These are phyloP conservation scores for Lasiosphaeriaceae sp. DNA, from an alignment of 495 filamentous ascomycete genomes.

Conservation along the genomic window DNA sequence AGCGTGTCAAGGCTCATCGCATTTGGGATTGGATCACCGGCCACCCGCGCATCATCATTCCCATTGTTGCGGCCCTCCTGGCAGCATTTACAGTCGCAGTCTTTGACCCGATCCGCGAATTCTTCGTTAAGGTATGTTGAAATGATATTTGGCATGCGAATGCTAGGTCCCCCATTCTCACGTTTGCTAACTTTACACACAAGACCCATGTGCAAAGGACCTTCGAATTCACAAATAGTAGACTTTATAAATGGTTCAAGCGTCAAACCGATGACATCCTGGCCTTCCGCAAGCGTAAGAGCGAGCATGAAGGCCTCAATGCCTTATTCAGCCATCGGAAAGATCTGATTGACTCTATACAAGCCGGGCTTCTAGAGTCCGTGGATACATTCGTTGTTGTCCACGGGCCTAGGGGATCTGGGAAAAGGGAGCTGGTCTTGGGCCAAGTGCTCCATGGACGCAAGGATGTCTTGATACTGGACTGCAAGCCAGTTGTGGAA, in stretches of 20 bases:
- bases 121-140: constrained; percentile 66
- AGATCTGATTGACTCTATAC: constrained; percentile 71
- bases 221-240: constrained; percentile 67
- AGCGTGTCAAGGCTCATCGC: constrained; percentile 67
- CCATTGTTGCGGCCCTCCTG: constrained; percentile 70
- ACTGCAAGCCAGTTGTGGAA: constrained; percentile 92
- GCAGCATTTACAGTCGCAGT: constrained; percentile 84
- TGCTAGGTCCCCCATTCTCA: too few relatives aligned
- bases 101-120: constrained; percentile 89
- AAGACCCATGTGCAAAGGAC: constrained; percentile 71
- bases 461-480: constrained; percentile 78
- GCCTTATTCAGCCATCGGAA: constrained; percentile 88
- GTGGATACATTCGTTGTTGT: constrained; percentile 91
- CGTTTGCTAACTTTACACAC: constrained; percentile 1
- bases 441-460: constrained; percentile 77
- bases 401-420: constrained; percentile 86
- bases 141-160: too few relatives aligned
- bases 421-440: constrained; percentile 81
- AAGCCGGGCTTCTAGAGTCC: constrained; percentile 82
- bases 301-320: constrained; percentile 66
- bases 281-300: constrained; percentile 39
- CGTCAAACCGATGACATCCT: constrained; percentile 71
- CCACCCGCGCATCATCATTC: constrained; percentile 87
- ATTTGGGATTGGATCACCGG: constrained; percentile 85
- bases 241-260: constrained; percentile 73